A percentile compares a stretch with the other conserved stretches of the same genome.
Conservation (phyloP, 2,329 filamentous ascomycete species). For the Berkeleyomyces rouxiae region DNA sequence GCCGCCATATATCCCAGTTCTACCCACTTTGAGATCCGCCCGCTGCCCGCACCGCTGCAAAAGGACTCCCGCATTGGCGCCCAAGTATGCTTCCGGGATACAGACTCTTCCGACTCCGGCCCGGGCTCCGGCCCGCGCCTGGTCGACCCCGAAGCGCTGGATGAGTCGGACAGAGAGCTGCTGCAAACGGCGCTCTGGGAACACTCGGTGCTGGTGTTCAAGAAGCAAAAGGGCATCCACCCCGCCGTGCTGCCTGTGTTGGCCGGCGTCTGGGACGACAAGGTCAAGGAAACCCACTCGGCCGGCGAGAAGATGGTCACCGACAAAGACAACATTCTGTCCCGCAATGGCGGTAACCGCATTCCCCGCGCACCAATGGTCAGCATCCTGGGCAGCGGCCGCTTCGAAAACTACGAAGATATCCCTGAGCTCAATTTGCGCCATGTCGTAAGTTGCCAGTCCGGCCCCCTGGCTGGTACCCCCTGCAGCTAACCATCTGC, state of each 20-base stretch:
- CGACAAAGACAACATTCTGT: slow-evolving; percentile 12
- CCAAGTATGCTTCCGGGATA: slow-evolving; percentile 2
- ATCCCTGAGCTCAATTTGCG: slow-evolving; percentile 7
- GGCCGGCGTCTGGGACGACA: slow-evolving; percentile 12
- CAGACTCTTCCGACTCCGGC: background rate
- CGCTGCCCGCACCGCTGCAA: slow-evolving; percentile 1
- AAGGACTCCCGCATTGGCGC: slow-evolving; percentile 13
- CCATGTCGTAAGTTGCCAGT: slow-evolving; percentile 8
- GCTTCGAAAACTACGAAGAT: slow-evolving; percentile 9
- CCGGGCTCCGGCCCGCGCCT: background rate
- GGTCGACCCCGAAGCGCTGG: background rate
- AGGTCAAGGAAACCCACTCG: slow-evolving; percentile 11
- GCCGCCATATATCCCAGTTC: slow-evolving; percentile 5
- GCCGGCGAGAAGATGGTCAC: slow-evolving; percentile 13
- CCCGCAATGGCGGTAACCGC: slow-evolving; percentile 9
- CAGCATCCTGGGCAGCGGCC: slow-evolving; percentile 10
- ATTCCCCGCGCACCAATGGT: slow-evolving; percentile 13
- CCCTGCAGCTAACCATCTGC: background rate
- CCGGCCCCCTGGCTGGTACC: background rate
- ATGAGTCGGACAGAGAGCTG: slow-evolving; percentile 6
- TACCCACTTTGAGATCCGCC: slow-evolving; percentile 10
- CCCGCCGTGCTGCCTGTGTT: slow-evolving; percentile 7
- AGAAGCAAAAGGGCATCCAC: slow-evolving; percentile 9
- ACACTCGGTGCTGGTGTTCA: slow-evolving; percentile 11
- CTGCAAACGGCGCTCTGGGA: slow-evolving; percentile 9